Base-by-base conservation (phyloP, 805 yeast species). In the Zygosaccharomyces bailii region DNA sequence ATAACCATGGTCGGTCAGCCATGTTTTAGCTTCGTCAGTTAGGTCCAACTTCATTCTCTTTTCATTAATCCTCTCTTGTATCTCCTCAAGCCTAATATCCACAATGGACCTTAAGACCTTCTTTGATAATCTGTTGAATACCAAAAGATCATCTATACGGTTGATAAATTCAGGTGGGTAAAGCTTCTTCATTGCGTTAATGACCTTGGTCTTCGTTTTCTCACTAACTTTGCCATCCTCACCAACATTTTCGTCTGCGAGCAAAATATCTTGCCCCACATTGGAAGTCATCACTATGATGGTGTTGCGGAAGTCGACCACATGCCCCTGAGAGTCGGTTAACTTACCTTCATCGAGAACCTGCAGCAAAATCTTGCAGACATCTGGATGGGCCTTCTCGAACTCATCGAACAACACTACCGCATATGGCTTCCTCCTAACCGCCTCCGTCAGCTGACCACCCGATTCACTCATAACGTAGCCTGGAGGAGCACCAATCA, bases 401-500 rank as follows among this genome's bases (percentile, higher is more conserved):
- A 91, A 87, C 69, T 91, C 99, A 66, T 91, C 99, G 63, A 91
- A 93, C 46, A 91, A 69, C 1, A 91, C 84, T 20, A 91, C 96
- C 0, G 97, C 76, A 55, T 91, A 91, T 6, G 99, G 99, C 59
- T 89, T 90, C 57, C 98, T 78, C 61, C 96, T 78, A 7, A 93
- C 95, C 4, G 96, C 96, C 66, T 93, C 98, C 1, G 99, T 93
- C 51, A 93, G 73, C 66, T 93, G 98, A 41, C 99, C 99, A 61
- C 89, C 86, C 31, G 78, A 71, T 60, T 91, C 99, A 68, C 89
- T 90, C 43, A 96, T 93, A 17, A 91, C 96, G 63, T 91, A 91
- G 5, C 98, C 97, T 23, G 99, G 99, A 4, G 99, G 99, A 0
- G 98, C 93, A 41, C 99, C 99, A 55, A 91, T 89, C 51, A 91